Conservation (phyloP, 306 rosid species). For the Astragalus membranaceus region DNA sequence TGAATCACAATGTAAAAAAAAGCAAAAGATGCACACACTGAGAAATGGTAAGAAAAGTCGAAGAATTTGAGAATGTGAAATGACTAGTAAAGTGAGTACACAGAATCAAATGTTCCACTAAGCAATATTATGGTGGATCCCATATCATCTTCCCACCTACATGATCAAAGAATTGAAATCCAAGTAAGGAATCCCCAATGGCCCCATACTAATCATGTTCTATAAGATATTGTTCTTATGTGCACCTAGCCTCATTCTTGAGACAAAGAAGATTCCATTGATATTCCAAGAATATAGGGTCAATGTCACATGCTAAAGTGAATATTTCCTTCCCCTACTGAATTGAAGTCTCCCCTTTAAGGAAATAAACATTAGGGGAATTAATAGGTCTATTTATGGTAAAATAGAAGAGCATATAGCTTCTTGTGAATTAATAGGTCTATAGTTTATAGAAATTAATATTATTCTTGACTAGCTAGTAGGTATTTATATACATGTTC, state of each 20-base stretch:
- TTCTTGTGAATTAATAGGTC: not conserved
- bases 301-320: constrained; percentile 30
- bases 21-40: not conserved
- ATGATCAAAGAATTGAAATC: not conserved
- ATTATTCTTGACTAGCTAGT: not conserved
- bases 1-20: not conserved
- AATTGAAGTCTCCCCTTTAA: constrained; percentile 29
- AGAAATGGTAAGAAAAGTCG: not conserved
- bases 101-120: constrained; percentile 20
- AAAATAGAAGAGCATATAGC: not conserved
- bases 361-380: constrained; percentile 16
- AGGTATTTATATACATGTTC: not conserved
- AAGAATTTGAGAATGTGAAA: not conserved
- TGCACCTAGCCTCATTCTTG: constrained; percentile 16
- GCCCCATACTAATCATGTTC: not conserved
- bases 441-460: not conserved
- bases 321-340: constrained; percentile 7
- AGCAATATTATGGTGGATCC: constrained; percentile 21
- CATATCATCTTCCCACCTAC: not conserved
- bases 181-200: constrained; percentile 11
- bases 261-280: constrained; percentile 48
- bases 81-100: not conserved
- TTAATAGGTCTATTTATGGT: constrained; percentile 2
- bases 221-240: not conserved
- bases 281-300: constrained; percentile 60